Evolutionary conservation across 768 basidiomycete genomes (phyloP), one percentile per base, ranked within the genome.

Genomic region (Steccherinum ochraceum): DNA sequence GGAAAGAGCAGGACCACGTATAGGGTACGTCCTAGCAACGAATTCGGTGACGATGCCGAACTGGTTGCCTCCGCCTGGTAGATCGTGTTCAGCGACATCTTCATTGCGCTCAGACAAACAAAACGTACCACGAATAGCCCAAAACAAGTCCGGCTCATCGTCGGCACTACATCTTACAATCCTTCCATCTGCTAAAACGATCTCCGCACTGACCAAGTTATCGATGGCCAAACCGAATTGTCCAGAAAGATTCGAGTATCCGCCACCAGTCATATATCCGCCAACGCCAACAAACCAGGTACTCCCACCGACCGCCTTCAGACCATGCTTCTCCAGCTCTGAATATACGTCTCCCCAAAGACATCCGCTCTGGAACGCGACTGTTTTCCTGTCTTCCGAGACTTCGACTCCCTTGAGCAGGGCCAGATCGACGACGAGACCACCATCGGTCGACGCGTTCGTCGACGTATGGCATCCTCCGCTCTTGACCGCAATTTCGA

Each of bases 371-470:
- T 63, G 63, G 2, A 69, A 63, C 11, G 58, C 54, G 43, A 61
- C 54, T 11, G 61, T 49, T 52, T 60, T 46, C 40, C 60, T 56
- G 24, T 62, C 67, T 1, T 52, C 55, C 19, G 64, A 58, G 20
- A 68, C 60, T 2, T 56, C 54, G 18, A 67, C 62, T 11, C 39
- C 46, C 43, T 64, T 62, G 20, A 70, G 50, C 19, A 58, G 54
- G 26, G 54, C 45, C 4, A 69, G 58, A 52, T 70, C 68, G 46
- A 69, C 67, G 50, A 67, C 67, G 19, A 70, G 40, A 18, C 65
- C 69, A 5, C 63, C 64, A 10, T 64, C 58, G 5, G 63, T 59
- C 24, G 67, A 69, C 1, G 66, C 61, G 35, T 65, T 63, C 18
- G 62, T 64, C n/a, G 61, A 58, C 2, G 64, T 56, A 24, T 61